These are phyloP conservation scores for Kluyveromyces starmeri DNA, from an alignment of 805 yeast genomes.

Conservation along the genomic window DNA sequence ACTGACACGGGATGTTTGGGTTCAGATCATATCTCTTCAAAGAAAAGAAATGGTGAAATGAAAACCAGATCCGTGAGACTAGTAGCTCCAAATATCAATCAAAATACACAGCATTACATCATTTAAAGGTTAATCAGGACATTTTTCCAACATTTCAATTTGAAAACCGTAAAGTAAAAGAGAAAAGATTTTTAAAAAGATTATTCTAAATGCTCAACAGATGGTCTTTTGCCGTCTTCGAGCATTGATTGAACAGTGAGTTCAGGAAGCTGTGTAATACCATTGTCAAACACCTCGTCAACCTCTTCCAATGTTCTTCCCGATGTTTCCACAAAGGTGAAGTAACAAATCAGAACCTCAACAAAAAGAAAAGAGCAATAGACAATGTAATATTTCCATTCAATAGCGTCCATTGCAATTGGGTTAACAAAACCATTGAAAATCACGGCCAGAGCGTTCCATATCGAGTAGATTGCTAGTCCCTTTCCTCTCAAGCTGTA, in stretches of 20 bases:
- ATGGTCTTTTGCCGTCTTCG: slow-evolving; percentile 7
- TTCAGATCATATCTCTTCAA: too few species aligned
- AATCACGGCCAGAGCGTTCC: slow-evolving; percentile 22
- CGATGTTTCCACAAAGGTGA: slow-evolving; percentile 32
- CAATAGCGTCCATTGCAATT: slow-evolving; percentile 31
- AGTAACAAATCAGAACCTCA: slow-evolving; percentile 24
- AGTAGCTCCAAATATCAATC: too few species aligned
- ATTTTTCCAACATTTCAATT: too few species aligned
- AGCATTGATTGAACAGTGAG: slow-evolving; percentile 7
- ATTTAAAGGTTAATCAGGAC: too few species aligned
- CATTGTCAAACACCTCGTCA: slow-evolving; percentile 30
- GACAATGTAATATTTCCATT: slow-evolving; percentile 32
- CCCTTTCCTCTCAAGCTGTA: slow-evolving; percentile 28
- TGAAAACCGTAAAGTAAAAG: too few species aligned
- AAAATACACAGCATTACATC: too few species aligned
- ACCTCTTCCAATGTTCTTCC: slow-evolving; percentile 34
- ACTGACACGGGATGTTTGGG: too few species aligned
- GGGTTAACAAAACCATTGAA: slow-evolving; percentile 32
- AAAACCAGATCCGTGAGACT: too few species aligned
- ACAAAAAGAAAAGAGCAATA: slow-evolving; percentile 28
- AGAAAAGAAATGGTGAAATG: too few species aligned
- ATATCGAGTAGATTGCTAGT: slow-evolving; percentile 15
- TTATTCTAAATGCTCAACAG: slow-evolving; percentile 1
- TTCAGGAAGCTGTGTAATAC: slow-evolving; percentile 9
- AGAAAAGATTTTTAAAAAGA: too few species aligned